Base-by-base conservation (phyloP, 192 early-diverging fungal species). In the Gamsiella multidivaricata region DNA sequence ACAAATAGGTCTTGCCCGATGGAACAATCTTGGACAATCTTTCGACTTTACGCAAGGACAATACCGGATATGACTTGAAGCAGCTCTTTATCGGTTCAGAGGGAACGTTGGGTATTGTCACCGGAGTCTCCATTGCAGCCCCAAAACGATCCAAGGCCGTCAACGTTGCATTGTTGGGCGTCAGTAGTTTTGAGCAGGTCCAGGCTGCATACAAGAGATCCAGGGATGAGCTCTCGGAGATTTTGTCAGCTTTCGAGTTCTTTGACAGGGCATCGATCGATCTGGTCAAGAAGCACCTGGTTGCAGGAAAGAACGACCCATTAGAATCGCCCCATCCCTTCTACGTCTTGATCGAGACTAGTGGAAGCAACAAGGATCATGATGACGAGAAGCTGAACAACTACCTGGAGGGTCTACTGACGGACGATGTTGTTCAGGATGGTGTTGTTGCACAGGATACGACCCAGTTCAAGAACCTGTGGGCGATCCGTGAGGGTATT, bases 201-300 rank as follows among this genome's bases (percentile, higher is more conserved):
- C 92, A 94, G 81, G 80, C 84, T 14, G 89, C 90, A 18, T 99
- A 97, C 65, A 83, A 81, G 69, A 83, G 82, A 42, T 94, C 97
- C 3, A 91, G 90, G n/a, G 72, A 75, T 41, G 87, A 97, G 20
- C 85, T 98, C 45, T 91, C 91, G 54, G 98, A 99, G 82, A 93
- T 98, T 50, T 84, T 99, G 36, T 96, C 94, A n/a, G 98, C 97
- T 0, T 99, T 94, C 67, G 98, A 99, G 82, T 99, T 98, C 71
- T 99, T 94, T 89, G 98, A 99, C 75, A 68, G 61, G 26, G 81
- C 78, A 25, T 90, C 91, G 49, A 84, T 95, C 54, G 68, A 90
- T n/a, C 85, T 98, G 10, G 91, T 95, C 47, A 89, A 94, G 53
- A 72, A 89, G 54, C 94, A 98, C 76, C 74, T 91, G 32, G 80